Evolutionary conservation across 768 basidiomycete genomes (phyloP).

Genomic region (Amanita jacksonii): DNA sequence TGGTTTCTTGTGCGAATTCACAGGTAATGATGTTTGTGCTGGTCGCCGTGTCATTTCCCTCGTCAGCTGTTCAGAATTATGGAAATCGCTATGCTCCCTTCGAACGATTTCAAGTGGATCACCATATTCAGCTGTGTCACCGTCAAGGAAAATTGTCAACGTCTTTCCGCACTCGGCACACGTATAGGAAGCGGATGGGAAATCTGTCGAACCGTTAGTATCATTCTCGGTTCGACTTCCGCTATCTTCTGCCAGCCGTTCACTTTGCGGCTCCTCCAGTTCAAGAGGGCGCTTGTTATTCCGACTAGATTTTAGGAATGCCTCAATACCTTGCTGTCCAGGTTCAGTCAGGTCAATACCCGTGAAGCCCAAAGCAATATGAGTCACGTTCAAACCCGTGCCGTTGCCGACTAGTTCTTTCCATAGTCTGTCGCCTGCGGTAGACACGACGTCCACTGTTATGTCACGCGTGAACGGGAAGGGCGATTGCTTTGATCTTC

Average conservation of each 20-base stretch:
- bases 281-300: constrained; percentile 32
- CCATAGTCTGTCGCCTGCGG: constrained; percentile 76
- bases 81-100: constrained; percentile 82
- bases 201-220: background rate
- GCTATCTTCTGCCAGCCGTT: constrained; percentile 2
- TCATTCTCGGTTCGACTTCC: constrained; percentile 2
- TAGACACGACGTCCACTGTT: constrained; percentile 66
- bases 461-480: constrained; percentile 79
- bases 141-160: constrained; percentile 6
- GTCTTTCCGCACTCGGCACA: constrained; percentile 50
- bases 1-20: constrained; percentile 10
- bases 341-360: constrained; percentile 66
- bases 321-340: constrained; percentile 83
- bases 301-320: constrained; percentile 54
- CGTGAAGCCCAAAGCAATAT: constrained; percentile 64
- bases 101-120: constrained; percentile 32
- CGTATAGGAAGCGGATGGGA: constrained; percentile 29
- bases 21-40: constrained; percentile 3
- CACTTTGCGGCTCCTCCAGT: constrained; percentile 14
- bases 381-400: constrained; percentile 55
- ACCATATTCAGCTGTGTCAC: constrained; percentile 14
- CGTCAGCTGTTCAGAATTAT: constrained; percentile 75
- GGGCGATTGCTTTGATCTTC: constrained; percentile 72
- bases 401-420: constrained; percentile 67
- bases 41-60: constrained; percentile 24